phyloP scores from a whole-genome alignment of 1,284 basidiomycete species.

The Ceratobasidium sp. region DNA sequence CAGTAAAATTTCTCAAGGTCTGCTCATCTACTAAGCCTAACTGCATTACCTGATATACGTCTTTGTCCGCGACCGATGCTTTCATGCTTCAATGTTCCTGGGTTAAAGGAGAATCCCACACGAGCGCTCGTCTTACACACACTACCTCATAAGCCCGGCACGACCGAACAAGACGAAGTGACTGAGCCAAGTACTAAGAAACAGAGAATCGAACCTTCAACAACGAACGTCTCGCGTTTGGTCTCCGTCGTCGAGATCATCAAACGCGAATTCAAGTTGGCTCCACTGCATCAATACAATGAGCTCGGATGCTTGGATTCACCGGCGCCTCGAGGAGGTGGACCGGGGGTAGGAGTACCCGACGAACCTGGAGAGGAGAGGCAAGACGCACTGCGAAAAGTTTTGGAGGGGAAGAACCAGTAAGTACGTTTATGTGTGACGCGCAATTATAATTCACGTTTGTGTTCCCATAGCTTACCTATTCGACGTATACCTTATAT shows the following conservation, averaged over 20 bases:
- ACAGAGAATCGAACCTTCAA: slow-evolving; percentile 48
- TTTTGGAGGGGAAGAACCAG: slow-evolving; percentile 61
- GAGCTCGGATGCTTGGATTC: slow-evolving; percentile 66
- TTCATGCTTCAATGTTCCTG: slow-evolving; percentile 2
- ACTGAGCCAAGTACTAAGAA: slow-evolving; percentile 29
- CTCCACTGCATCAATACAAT: slow-evolving; percentile 81
- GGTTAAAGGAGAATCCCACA: slow-evolving; percentile 60
- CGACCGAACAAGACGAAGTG: slow-evolving; percentile 10
- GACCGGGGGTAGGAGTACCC: slow-evolving; percentile 46
- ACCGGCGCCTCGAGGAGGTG: slow-evolving; percentile 42
- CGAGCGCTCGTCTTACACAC: slow-evolving; percentile 71
- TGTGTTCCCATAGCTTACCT: slow-evolving; percentile 56
- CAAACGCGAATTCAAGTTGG: slow-evolving; percentile 71
- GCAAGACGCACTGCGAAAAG: slow-evolving; percentile 43
- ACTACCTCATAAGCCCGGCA: slow-evolving; percentile 52
- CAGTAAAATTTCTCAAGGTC: slow-evolving; percentile 68
- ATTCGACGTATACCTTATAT: slow-evolving; percentile 74
- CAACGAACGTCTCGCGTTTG: slow-evolving; percentile 66
- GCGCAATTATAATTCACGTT: slow-evolving; percentile 13
- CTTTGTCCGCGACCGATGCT: slow-evolving; percentile 15
- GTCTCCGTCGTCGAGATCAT: slow-evolving; percentile 83
- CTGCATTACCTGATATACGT: background rate
- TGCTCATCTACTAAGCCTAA: background rate
- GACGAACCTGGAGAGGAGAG: slow-evolving; percentile 51
- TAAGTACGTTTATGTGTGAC: slow-evolving; percentile 56